Evolutionary conservation across 352 stramenopile species (phyloP), one percentile per base, ranked within the genome.

Genomic region (Globisporangium rhizosaccharum): DNA sequence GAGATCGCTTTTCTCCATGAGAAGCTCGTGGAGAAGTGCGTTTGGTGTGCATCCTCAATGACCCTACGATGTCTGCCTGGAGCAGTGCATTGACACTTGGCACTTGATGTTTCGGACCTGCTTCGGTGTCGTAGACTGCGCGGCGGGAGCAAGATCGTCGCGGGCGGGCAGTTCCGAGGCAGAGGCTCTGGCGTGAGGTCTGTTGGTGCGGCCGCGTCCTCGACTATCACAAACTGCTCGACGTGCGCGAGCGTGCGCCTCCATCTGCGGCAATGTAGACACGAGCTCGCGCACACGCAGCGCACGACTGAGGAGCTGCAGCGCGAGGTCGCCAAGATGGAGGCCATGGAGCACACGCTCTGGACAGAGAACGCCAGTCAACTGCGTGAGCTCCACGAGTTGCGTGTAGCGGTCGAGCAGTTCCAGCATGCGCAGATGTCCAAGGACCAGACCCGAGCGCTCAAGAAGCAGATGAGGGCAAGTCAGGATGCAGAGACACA

Each of bases 1-100:
- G 66, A 72, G 23, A 76, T 70, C 41, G 59, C 60, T 39, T 23
- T 61, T 23, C 46, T 77, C 33, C 67, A 66, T 9, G 57, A 58
- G 20, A 72, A 71, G 46, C 37, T 77, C 49, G 51, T 77, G 50
- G 67, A 75, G 39, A 77, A 73, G 70, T 77, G 56, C n/a, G 59
- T 48, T 2, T 14, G 30, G 9, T 39, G 28, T 33, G 28, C 28
- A 33, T 33, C 28, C 28, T 33, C 28, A 6, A 3, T 33, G 33
- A 12, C 8, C 10, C 33, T 39, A 12, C 6, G 33, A 36, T 36
- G 33, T 12, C 33, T 10, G 23, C 23, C 33, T 33, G 28, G 33
- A 39, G 33, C 33, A 2, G 6, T 12, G 33, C 33, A 39, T 12
- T 39, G 33, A 39, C 33, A 12, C 33, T 39, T 1, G 33, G 8